These are phyloP conservation scores for Gossypium schwendimanii DNA, from an alignment of 441 rosid genomes.

Conservation along the genomic window DNA sequence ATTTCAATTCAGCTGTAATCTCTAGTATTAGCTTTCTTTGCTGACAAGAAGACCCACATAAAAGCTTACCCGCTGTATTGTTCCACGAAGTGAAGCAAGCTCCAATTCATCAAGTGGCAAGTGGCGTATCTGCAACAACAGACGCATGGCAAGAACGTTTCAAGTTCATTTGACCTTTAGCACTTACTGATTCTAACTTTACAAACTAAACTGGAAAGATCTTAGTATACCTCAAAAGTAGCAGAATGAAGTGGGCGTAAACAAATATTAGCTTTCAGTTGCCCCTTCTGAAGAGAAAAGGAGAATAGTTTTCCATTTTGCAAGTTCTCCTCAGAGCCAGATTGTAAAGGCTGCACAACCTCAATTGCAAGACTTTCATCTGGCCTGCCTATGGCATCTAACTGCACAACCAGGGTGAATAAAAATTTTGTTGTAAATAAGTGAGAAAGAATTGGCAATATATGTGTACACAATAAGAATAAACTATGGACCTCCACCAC, in stretches of 20 bases:
- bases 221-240: conserved; percentile 71
- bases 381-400: conserved; percentile 86
- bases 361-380: conserved; percentile 90
- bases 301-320: conserved; percentile 69
- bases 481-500: conserved; percentile 8
- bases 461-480: background rate
- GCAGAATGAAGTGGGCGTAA: conserved; percentile 77
- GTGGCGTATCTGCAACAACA: conserved; percentile 61
- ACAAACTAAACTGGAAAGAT: conserved; percentile 11
- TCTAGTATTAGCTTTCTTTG: conserved; percentile 4
- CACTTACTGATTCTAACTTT: background rate
- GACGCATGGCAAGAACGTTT: conserved; percentile 17
- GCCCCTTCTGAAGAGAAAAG: conserved; percentile 88
- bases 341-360: conserved; percentile 63
- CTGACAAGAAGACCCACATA: background rate
- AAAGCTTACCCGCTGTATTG: conserved; percentile 69
- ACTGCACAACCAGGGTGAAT: conserved; percentile 41
- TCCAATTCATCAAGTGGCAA: conserved; percentile 97
- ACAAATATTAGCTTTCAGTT: conserved; percentile 71
- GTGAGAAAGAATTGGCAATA: conserved; percentile 6
- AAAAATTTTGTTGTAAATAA: background rate
- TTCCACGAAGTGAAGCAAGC: conserved; percentile 93
- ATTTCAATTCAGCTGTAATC: conserved; percentile 3
- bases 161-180: conserved; percentile 4
- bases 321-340: conserved; percentile 42